A percentile compares a stretch with the other conserved stretches of the same genome.
phyloP scores from a whole-genome alignment of 345 rosid species.

The Lepidium africanum region DNA sequence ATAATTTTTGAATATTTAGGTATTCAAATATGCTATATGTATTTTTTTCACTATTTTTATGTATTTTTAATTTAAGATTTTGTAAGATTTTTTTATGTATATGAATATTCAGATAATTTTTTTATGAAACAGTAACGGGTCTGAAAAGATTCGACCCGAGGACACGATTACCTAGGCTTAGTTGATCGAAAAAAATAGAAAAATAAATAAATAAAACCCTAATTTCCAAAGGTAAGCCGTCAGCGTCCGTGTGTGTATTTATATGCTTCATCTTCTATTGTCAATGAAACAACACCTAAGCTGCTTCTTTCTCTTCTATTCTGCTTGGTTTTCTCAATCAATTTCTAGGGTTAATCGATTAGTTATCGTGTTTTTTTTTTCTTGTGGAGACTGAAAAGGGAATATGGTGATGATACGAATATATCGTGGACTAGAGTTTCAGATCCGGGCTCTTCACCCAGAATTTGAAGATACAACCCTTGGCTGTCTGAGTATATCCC shows the following conservation, averaged over 20 bases:
- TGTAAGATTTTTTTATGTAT: too few species aligned
- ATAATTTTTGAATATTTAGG: too few species aligned
- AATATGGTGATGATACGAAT: conserved; percentile 62
- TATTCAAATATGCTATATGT: too few species aligned
- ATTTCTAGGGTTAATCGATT: background rate
- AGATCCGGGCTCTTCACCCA: conserved; percentile 57
- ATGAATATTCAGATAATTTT: too few species aligned
- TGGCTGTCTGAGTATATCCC: conserved; percentile 97
- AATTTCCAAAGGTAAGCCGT: background rate
- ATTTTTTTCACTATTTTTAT: too few species aligned
- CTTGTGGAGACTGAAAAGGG: background rate
- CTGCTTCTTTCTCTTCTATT: background rate
- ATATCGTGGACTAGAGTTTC: conserved; percentile 98
- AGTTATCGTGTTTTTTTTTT: background rate
- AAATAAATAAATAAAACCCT: too few species aligned
- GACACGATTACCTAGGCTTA: too few species aligned
- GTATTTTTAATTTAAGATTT: too few species aligned
- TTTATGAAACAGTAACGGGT: too few species aligned
- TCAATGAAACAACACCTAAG: background rate
- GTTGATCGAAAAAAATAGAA: too few species aligned
- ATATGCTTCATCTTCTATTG: background rate
- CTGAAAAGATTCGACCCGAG: too few species aligned
- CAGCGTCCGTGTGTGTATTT: background rate
- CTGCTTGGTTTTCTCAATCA: background rate
- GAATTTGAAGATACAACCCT: conserved; percentile 90